These are phyloP conservation scores for Xylaria bambusicola DNA, from an alignment of 495 filamentous ascomycete species.

Conservation along the genomic window DNA sequence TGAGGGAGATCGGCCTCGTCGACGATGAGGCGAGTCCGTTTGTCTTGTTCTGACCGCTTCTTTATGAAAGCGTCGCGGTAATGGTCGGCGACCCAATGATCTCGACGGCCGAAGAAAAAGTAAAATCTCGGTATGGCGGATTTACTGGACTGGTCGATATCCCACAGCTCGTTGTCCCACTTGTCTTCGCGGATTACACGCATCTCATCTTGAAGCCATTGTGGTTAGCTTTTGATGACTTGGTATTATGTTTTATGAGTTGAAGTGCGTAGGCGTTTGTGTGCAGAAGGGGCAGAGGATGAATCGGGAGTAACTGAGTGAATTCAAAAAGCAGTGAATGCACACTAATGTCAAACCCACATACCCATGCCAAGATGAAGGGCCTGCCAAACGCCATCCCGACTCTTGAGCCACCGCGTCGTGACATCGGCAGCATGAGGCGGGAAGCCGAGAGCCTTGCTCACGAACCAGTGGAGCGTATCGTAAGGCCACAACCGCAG, in stretches of 20 bases:
- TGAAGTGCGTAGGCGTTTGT: neutral
- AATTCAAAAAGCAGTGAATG: too few species aligned
- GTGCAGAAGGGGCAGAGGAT: neutral
- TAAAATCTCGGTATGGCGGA: constrained; percentile 55
- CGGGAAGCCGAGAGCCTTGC: constrained; percentile 55
- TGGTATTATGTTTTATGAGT: too few species aligned
- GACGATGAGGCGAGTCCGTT: constrained; percentile 68
- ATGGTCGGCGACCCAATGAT: constrained; percentile 81
- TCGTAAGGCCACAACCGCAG: constrained; percentile 49
- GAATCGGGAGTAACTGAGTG: too few species aligned
- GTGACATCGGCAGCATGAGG: constrained; percentile 62
- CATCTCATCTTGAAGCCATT: constrained; percentile 63
- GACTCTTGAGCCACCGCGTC: constrained; percentile 60
- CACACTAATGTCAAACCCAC: too few species aligned
- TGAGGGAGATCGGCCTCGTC: constrained; percentile 75
- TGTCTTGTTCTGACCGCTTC: constrained; percentile 31
- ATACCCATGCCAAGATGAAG: constrained; percentile 52
- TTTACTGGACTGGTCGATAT: constrained; percentile 43
- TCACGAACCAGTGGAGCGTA: constrained; percentile 47
- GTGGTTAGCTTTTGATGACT: constrained; percentile 5
- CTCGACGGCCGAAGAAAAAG: constrained; percentile 76
- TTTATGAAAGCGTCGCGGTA: constrained; percentile 76
- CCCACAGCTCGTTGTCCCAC: constrained; percentile 85
- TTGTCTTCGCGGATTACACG: constrained; percentile 68
- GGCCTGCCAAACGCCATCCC: constrained; percentile 67